These are phyloP conservation scores for Amaranthus palmeri DNA, from an alignment of 148 eudicot species.

Conservation along the genomic window DNA sequence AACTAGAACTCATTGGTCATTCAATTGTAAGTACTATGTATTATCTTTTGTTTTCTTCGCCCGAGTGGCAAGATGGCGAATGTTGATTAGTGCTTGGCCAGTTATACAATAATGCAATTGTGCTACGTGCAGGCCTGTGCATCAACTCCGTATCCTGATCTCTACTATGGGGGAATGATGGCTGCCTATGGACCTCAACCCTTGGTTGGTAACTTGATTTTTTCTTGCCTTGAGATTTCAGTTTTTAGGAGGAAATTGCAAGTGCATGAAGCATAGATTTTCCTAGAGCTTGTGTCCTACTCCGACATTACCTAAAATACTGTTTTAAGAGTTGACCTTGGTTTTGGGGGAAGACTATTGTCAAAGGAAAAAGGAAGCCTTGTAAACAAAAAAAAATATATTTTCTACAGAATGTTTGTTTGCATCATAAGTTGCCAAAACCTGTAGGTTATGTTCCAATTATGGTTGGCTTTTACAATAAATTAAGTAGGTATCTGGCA, in stretches of 20 bases:
- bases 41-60: background rate
- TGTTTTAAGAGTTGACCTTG: background rate
- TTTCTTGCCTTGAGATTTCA: background rate
- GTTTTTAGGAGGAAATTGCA: background rate
- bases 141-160: constrained; percentile 61
- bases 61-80: background rate
- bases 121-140: constrained; percentile 61
- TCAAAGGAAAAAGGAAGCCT: background rate
- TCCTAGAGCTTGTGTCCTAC: no score
- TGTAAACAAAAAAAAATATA: no score
- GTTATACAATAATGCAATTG: background rate
- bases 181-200: constrained; percentile 79
- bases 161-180: constrained; percentile 85
- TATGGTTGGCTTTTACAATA: no score
- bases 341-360: background rate
- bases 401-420: no score
- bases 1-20: constrained; percentile 87
- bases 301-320: no score
- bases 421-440: no score
- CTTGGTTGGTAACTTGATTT: constrained; percentile 37
- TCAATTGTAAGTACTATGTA: constrained; percentile 59
- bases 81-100: no score
- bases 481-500: no score
- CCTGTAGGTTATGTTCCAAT: no score
- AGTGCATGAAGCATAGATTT: background rate